Evolutionary conservation across 1,139 yeast genomes (phyloP).

Genomic region (Taiozyma sp.): DNA sequence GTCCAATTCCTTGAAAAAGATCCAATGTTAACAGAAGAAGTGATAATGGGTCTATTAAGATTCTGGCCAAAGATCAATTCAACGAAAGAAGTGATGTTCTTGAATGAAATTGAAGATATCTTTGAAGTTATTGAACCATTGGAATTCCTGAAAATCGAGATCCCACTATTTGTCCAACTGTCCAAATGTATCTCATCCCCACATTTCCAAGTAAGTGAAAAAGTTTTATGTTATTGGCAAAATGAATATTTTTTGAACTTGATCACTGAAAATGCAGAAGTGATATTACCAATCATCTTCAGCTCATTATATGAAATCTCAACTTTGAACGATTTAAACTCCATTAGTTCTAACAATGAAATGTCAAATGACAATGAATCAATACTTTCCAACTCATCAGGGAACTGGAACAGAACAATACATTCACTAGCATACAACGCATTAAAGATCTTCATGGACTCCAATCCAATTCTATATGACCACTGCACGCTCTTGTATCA

Average conservation of each 20-base stretch:
- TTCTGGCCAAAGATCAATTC: slow-evolving; percentile 98
- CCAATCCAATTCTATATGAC: slow-evolving; percentile 86
- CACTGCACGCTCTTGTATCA: slow-evolving; percentile 86
- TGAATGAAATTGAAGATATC: slow-evolving; percentile 94
- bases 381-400: slow-evolving; percentile 20
- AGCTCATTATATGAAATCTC: slow-evolving; percentile 85
- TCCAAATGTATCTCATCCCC: slow-evolving; percentile 93
- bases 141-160: slow-evolving; percentile 87
- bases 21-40: slow-evolving; percentile 88
- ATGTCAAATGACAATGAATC: slow-evolving; percentile 33
- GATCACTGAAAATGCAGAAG: slow-evolving; percentile 88
- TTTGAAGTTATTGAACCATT: slow-evolving; percentile 94
- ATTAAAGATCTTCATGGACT: slow-evolving; percentile 87
- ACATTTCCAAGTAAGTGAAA: slow-evolving; percentile 96
- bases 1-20: slow-evolving; percentile 96
- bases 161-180: slow-evolving; percentile 89
- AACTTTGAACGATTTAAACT: slow-evolving; percentile 20
- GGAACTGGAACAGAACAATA: slow-evolving; percentile 84
- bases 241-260: slow-evolving; percentile 89
- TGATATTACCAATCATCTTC: slow-evolving; percentile 86
- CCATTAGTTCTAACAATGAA: slow-evolving; percentile 33
- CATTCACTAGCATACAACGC: slow-evolving; percentile 90
- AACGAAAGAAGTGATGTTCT: slow-evolving; percentile 92
- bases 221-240: slow-evolving; percentile 90
- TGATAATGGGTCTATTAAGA: slow-evolving; percentile 83